Evolutionary conservation across 768 basidiomycete species (phyloP), one percentile per base, ranked within the genome.

Genomic region (Suillus placidus): DNA sequence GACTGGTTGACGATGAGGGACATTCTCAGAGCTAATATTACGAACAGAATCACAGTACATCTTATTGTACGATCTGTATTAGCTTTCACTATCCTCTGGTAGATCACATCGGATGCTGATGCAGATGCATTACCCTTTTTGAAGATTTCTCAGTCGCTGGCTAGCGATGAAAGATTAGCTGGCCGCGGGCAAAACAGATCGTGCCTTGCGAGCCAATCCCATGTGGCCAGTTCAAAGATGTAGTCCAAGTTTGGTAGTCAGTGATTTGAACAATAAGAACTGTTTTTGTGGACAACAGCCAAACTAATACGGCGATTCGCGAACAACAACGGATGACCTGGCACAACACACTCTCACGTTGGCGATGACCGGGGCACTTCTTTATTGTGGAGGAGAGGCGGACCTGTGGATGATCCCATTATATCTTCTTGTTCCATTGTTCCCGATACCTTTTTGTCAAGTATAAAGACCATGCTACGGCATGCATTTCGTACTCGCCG

Each of bases 401-500:
- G 56, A 58, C 16, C n/a, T 56, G n/a, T 4, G 20, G n/a, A 18
- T 58, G 18, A 20, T 42, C 30, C 43, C 61, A 60, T 69, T 70
- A 63, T 73, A 13, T 14, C 40, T 26, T 49, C 47, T 26, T 37
- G 30, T 52, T 7, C 37, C 51, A 66, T 73, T 71, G 73, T 74
- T 68, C 67, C 56, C 62, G 32, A 67, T 58, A 64, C 23, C 47
- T 35, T 57, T 62, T n/a, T 42, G 51, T 49, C 57, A 60, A 30
- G 38, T 71, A 73, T 75, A 75, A 76, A 60, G 60, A 32, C 4
- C 42, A 62, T 58, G 61, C 26, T 9, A 52, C 26, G 40, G 35
- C 26, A 40, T 60, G 14, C 54, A 23, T 23, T 61, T 14, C 34
- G 30, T 34, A 37, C 47, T 37, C 62, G 30, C 49, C 12, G 38